phyloP scores from a whole-genome alignment of 164 flowering plant species.

The Stephania cephalantha region DNA sequence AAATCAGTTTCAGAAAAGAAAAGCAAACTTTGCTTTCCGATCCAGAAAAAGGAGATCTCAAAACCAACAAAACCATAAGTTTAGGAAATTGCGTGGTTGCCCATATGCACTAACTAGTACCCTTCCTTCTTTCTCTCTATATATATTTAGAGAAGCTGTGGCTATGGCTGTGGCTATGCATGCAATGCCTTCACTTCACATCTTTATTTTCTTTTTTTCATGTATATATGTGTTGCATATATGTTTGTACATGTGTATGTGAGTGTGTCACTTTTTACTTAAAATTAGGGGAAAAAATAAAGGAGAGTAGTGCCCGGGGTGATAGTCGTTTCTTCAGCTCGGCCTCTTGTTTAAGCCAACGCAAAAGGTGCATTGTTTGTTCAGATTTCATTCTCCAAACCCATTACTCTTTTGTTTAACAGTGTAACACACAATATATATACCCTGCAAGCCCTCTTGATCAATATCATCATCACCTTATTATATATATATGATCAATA shows the following conservation, averaged over 20 bases:
- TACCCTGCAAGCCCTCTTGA: not conserved
- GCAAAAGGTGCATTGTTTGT: conserved; percentile 5
- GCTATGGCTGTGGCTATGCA: not conserved
- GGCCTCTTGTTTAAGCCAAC: not conserved
- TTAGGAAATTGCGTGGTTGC: conserved; percentile 9
- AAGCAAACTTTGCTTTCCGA: conserved; percentile 5
- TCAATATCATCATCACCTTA: not conserved
- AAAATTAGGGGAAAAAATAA: conserved; percentile 1
- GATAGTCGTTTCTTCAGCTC: not conserved
- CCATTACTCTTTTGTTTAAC: no score
- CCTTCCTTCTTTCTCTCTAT: not conserved
- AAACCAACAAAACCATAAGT: conserved; percentile 1
- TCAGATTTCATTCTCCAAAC: not conserved
- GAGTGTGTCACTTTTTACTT: not conserved
- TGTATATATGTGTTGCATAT: not conserved
- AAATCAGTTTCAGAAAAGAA: conserved; percentile 14
- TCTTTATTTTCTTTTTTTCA: not conserved
- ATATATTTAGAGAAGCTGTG: conserved; percentile 1
- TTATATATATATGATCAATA: not conserved
- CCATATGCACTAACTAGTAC: not conserved
- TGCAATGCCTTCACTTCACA: not conserved
- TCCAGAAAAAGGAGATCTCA: conserved; percentile 3
- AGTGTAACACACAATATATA: no score
- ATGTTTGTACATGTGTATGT: no score
- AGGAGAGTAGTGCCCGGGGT: conserved; percentile 2